Evolutionary conservation across 345 rosid species (phyloP).

Genomic region (Geranium brycei): DNA sequence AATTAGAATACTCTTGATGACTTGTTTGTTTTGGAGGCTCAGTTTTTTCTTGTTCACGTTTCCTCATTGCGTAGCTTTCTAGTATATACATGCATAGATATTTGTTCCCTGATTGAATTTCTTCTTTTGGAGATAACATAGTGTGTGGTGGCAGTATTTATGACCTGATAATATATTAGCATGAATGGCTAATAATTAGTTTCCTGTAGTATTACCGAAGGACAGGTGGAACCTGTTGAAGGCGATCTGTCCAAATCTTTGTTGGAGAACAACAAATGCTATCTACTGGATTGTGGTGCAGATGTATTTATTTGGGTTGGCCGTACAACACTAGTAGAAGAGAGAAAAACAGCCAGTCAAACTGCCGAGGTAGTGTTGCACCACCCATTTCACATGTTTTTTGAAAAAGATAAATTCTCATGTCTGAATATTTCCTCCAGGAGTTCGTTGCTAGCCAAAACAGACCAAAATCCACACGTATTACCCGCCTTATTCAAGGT

Average conservation of each 20-base stretch:
- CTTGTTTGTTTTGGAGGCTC: neutral
- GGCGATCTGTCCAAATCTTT: constrained; percentile 64
- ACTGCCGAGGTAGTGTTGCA: constrained; percentile 58
- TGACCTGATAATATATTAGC: neutral
- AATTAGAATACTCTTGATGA: neutral
- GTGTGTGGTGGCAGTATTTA: neutral
- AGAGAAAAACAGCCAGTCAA: constrained; percentile 73
- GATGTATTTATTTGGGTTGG: constrained; percentile 98
- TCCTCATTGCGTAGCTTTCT: neutral
- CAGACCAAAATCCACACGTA: constrained; percentile 72
- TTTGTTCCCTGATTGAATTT: neutral
- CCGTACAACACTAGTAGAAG: constrained; percentile 88
- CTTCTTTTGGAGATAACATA: neutral
- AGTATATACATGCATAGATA: neutral
- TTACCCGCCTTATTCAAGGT: constrained; percentile 82
- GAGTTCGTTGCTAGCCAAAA: constrained; percentile 54
- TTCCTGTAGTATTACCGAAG: constrained; percentile 47
- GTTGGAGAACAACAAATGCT: constrained; percentile 74
- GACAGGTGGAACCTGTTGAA: constrained; percentile 47
- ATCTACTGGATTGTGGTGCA: constrained; percentile 71
- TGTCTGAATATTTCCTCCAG: constrained; percentile 31
- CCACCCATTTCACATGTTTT: constrained; percentile 7
- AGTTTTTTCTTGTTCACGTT: neutral
- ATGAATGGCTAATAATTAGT: constrained; percentile 12
- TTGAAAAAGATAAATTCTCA: constrained; percentile 14